phyloP scores from a whole-genome alignment of 1,284 basidiomycete species.

The Naganishia liquefaciens region DNA sequence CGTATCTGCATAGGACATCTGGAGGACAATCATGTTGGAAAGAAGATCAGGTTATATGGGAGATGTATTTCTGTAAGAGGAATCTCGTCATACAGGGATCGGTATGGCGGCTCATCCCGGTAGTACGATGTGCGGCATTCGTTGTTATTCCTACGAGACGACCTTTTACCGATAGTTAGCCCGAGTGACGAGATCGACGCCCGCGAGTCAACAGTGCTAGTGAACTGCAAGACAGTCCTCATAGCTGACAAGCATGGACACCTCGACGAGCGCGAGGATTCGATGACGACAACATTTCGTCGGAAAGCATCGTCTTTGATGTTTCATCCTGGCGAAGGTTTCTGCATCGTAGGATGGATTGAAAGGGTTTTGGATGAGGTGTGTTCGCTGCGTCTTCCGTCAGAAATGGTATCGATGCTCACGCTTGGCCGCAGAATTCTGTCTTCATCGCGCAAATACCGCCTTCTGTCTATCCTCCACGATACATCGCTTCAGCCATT shows the following conservation, averaged over 20 bases:
- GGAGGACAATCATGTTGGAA: conserved; percentile 13
- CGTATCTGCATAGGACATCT: conserved; percentile 12
- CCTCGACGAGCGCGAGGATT: conserved; percentile 10
- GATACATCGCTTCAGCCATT: conserved; percentile 9
- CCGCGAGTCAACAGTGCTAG: not conserved
- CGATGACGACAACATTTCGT: not conserved
- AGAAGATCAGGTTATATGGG: conserved; percentile 16
- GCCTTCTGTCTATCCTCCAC: not conserved
- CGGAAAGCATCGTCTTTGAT: not conserved
- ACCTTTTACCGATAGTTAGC: not conserved
- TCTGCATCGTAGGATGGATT: conserved; percentile 20
- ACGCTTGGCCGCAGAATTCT: not conserved
- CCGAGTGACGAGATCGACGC: not conserved
- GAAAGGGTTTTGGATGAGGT: not conserved
- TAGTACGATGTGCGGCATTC: conserved; percentile 2
- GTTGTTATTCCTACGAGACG: conserved; percentile 12
- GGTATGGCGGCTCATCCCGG: not conserved
- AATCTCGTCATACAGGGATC: not conserved
- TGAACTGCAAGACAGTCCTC: conserved; percentile 4
- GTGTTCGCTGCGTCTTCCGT: not conserved
- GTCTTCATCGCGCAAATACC: not conserved
- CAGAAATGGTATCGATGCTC: no score
- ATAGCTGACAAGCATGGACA: conserved; percentile 1
- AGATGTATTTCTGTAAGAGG: conserved; percentile 18
- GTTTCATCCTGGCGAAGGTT: conserved; percentile 14